A percentile compares a stretch with the other conserved stretches of the same genome.
These are phyloP conservation scores for Sugiyamaella boreocaroliniensis DNA, from an alignment of 805 yeast species.

Conservation along the genomic window DNA sequence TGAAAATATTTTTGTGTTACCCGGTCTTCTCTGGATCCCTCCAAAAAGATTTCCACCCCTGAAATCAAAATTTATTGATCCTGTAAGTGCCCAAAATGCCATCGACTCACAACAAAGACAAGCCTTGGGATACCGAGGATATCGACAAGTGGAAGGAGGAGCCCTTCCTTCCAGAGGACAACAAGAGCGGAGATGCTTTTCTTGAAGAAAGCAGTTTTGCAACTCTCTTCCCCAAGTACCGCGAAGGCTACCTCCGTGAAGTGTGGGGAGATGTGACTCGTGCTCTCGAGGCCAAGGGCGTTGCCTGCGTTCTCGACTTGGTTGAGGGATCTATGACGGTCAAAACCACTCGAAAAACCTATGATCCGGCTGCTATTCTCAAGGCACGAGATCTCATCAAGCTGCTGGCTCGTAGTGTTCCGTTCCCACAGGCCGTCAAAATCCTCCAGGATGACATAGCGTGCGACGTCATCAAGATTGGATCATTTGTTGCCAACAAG, in stretches of 20 bases:
- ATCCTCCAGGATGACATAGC: constrained; percentile 88
- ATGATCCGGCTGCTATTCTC: constrained; percentile 86
- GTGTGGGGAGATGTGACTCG: constrained; percentile 92
- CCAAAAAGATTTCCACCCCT: background rate
- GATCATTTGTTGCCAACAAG: constrained; percentile 79
- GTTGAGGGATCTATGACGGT: constrained; percentile 98
- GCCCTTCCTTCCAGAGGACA: constrained; percentile 85
- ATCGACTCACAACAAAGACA: constrained; percentile 87
- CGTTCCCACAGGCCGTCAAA: constrained; percentile 92
- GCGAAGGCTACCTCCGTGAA: constrained; percentile 82
- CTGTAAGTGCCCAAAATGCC: constrained; percentile 49
- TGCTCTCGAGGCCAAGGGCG: constrained; percentile 59
- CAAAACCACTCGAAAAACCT: constrained; percentile 90
- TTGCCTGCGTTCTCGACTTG: constrained; percentile 79
- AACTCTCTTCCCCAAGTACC: constrained; percentile 92
- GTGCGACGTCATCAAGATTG: constrained; percentile 94
- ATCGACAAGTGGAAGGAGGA: constrained; percentile 89
- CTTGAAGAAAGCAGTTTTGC: constrained; percentile 94
- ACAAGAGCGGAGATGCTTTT: constrained; percentile 77
- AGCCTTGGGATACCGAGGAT: constrained; percentile 97
- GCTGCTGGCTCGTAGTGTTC: constrained; percentile 90
- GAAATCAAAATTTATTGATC: background rate
- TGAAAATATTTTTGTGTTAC: background rate
- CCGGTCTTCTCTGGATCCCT: background rate
- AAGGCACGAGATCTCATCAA: constrained; percentile 94